These are phyloP conservation scores for Umbelopsis sp. DNA, from an alignment of 192 early-diverging fungal genomes.

Conservation along the genomic window DNA sequence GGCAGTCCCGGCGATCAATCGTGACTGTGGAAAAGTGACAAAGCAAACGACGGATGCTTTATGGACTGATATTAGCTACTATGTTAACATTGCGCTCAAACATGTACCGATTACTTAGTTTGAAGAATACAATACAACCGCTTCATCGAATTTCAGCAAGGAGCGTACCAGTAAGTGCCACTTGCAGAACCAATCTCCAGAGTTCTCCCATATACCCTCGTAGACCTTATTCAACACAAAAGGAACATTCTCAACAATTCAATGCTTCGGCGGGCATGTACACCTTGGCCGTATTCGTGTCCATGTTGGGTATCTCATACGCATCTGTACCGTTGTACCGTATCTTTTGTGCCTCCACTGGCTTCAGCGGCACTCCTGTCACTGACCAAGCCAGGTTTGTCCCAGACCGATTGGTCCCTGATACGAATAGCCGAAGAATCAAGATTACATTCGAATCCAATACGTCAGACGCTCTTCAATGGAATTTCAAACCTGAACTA, in stretches of 20 bases:
- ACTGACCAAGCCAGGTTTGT: constrained; percentile 69
- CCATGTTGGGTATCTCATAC: constrained; percentile 85
- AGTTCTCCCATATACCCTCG: background rate
- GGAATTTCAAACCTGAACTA: constrained; percentile 91
- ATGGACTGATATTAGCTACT: too few relatives aligned
- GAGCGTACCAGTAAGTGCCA: too few relatives aligned
- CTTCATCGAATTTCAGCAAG: too few relatives aligned
- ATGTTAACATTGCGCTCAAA: too few relatives aligned
- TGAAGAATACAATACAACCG: too few relatives aligned
- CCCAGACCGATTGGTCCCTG: constrained; percentile 66
- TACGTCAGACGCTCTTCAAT: constrained; percentile 78
- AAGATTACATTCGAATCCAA: constrained; percentile 73
- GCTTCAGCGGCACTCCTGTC: constrained; percentile 87
- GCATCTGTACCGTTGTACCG: constrained; percentile 96
- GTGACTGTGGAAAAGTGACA: too few relatives aligned
- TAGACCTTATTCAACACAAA: background rate
- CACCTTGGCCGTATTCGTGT: constrained; percentile 78
- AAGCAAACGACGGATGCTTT: too few relatives aligned
- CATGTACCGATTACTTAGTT: too few relatives aligned
- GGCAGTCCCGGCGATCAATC: too few relatives aligned
- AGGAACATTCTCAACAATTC: background rate
- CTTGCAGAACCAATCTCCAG: too few relatives aligned
- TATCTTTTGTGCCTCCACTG: constrained; percentile 92
- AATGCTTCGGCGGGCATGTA: constrained; percentile 63
- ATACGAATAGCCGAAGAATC: constrained; percentile 62